Conservation (phyloP, 1,284 basidiomycete species). For the Tremellales sp. region DNA sequence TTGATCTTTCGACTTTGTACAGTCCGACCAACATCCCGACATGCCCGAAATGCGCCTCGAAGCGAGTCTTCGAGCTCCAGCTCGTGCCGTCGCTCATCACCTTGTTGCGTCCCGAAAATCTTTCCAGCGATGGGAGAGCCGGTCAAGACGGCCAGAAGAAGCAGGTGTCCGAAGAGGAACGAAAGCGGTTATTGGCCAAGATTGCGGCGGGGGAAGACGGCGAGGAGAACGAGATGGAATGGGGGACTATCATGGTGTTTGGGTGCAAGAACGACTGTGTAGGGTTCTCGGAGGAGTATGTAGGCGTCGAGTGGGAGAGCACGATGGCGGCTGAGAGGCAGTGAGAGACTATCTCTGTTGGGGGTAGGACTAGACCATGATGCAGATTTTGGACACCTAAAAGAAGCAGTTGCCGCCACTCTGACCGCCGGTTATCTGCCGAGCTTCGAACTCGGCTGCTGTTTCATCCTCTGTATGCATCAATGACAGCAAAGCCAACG, state of each 20-base stretch:
- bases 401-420: too few relatives aligned
- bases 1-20: conserved; percentile 37
- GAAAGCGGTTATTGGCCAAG: conserved; percentile 36
- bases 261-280: conserved; percentile 47
- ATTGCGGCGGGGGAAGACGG: conserved; percentile 25
- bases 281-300: conserved; percentile 47
- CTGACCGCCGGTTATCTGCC: too few relatives aligned
- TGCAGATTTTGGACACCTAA: too few relatives aligned
- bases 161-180: conserved; percentile 37
- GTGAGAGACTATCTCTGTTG: too few relatives aligned
- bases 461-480: too few relatives aligned
- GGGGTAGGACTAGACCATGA: too few relatives aligned
- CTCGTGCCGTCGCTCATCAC: conserved; percentile 47
- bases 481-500: too few relatives aligned
- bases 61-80: conserved; percentile 48
- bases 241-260: conserved; percentile 48
- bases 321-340: too few relatives aligned
- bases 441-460: too few relatives aligned
- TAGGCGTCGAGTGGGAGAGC: conserved; percentile 50
- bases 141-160: conserved; percentile 14
- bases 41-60: conserved; percentile 37
- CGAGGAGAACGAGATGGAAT: conserved; percentile 46
- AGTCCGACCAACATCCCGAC: conserved; percentile 28
- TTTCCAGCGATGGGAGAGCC: conserved; percentile 32
- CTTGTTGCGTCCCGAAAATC: conserved; percentile 30